Evolutionary conservation across 768 basidiomycete genomes (phyloP).

Genomic region (Cystofilobasidium bisporidii): DNA sequence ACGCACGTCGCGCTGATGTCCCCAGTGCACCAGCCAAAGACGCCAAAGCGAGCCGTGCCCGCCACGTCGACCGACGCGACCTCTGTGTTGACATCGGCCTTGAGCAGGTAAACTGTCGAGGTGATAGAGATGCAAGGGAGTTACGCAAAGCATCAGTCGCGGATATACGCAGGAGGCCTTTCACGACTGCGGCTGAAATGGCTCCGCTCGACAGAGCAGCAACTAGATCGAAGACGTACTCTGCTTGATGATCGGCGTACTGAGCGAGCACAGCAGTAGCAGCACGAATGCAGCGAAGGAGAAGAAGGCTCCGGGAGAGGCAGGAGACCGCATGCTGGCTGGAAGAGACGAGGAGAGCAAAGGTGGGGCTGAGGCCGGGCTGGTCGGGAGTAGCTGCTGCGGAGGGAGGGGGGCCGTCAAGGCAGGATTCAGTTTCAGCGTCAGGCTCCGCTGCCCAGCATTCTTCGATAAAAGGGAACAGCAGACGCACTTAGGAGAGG

Average conservation of each 20-base stretch:
- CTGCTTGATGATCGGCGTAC: conserved; percentile 12
- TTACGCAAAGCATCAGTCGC: too few relatives aligned
- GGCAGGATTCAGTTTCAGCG: too few relatives aligned
- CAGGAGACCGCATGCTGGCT: background rate
- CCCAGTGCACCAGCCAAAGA: conserved; percentile 1
- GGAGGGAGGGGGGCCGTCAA: background rate
- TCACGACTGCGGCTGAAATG: too few relatives aligned
- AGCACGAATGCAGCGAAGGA: conserved; percentile 10
- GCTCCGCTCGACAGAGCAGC: background rate
- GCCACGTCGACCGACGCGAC: background rate
- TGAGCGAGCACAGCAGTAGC: conserved; percentile 12
- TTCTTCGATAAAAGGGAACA: too few relatives aligned
- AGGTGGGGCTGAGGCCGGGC: background rate
- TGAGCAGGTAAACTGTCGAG: conserved; percentile 12
- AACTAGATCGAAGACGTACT: conserved; percentile 10
- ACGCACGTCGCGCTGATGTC: conserved; percentile 6
- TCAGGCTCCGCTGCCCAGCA: too few relatives aligned
- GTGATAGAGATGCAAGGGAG: background rate
- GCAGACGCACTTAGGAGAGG: too few relatives aligned
- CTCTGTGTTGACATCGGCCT: background rate
- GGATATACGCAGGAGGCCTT: too few relatives aligned
- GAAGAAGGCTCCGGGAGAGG: conserved; percentile 14
- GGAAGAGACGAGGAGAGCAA: background rate
- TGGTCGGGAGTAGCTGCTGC: background rate
- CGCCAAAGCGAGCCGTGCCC: background rate